phyloP scores from a whole-genome alignment of 2,329 filamentous ascomycete genomes.

The Botrytis paeoniae region DNA sequence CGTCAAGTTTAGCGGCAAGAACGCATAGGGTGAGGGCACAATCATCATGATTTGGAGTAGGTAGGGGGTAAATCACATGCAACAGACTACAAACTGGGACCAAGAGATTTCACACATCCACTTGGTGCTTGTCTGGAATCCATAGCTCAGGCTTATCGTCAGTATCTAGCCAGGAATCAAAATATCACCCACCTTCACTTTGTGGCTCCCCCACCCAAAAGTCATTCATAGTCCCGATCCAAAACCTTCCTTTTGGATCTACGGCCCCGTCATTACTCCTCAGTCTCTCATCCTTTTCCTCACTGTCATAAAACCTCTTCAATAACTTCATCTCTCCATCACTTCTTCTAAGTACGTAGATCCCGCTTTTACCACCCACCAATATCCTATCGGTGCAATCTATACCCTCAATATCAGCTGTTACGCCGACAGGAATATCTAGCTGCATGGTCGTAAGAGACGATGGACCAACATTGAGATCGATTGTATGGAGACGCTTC shows the following conservation, averaged over 20 bases:
- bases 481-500: conserved; percentile 68
- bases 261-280: conserved; percentile 79
- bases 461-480: conserved; percentile 56
- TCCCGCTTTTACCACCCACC: conserved; percentile 76
- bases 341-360: conserved; percentile 70
- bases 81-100: background rate
- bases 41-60: background rate
- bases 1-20: background rate
- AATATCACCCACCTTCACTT: conserved; percentile 37
- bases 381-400: conserved; percentile 64
- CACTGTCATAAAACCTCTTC: conserved; percentile 44
- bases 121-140: background rate
- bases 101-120: background rate
- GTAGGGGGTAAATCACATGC: background rate
- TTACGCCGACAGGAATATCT: conserved; percentile 59
- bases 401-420: conserved; percentile 70
- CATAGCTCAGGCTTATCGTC: background rate
- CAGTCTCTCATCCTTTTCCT: conserved; percentile 45
- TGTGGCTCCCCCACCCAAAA: conserved; percentile 45
- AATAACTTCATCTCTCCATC: conserved; percentile 54
- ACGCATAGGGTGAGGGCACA: background rate
- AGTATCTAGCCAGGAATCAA: background rate
- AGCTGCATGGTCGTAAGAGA: conserved; percentile 43
- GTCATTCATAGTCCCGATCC: conserved; percentile 85
- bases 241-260: conserved; percentile 78